Evolutionary conservation across 2,329 filamentous ascomycete genomes (phyloP).

Genomic region (Colletotrichum ledebouriae): DNA sequence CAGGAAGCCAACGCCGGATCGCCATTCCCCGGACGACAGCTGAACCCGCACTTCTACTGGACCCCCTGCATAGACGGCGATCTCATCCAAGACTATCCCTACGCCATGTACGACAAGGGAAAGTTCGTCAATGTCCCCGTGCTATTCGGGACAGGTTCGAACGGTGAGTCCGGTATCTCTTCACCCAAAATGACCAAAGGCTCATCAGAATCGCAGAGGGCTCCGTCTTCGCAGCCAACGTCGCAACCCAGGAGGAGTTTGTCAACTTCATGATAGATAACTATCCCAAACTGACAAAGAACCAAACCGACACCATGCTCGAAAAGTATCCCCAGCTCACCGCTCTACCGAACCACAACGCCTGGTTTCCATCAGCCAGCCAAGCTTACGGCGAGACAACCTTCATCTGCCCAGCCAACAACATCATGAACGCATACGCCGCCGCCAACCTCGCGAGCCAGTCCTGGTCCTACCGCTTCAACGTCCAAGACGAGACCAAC

Average conservation of each 20-base stretch:
- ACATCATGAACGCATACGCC: conserved; percentile 53
- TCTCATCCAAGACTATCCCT: conserved; percentile 58
- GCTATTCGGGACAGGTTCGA: conserved; percentile 58
- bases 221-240: conserved; percentile 58
- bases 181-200: neutral
- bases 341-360: conserved; percentile 53
- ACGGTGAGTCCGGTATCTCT: conserved; percentile 52
- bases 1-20: conserved; percentile 57
- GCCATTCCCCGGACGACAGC: conserved; percentile 55
- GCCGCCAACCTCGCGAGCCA: conserved; percentile 40
- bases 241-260: conserved; percentile 52
- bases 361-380: conserved; percentile 60
- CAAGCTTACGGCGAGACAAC: conserved; percentile 61
- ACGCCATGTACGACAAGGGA: conserved; percentile 55
- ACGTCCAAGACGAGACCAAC: conserved; percentile 58
- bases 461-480: conserved; percentile 64
- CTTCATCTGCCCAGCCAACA: conserved; percentile 59
- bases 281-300: conserved; percentile 57
- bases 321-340: conserved; percentile 55
- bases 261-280: conserved; percentile 60
- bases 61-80: conserved; percentile 64
- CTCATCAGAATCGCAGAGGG: conserved; percentile 55
- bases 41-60: conserved; percentile 62
- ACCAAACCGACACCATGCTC: conserved; percentile 53
- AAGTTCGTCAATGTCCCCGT: conserved; percentile 60